phyloP scores from a whole-genome alignment of 2,329 filamentous ascomycete genomes.

The Fusarium tuaranense region DNA sequence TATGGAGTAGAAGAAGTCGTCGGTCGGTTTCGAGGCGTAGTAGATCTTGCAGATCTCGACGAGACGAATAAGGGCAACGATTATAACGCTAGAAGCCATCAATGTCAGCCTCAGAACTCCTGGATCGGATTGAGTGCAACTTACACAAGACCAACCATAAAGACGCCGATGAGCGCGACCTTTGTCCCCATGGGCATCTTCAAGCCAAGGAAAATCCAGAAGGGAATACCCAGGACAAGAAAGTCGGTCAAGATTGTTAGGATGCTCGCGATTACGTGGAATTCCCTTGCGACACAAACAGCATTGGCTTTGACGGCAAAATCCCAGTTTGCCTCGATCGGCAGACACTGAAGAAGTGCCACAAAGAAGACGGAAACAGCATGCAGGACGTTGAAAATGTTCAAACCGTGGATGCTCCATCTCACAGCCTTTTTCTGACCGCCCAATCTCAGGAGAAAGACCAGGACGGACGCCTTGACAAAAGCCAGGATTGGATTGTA shows the following conservation, averaged over 20 bases:
- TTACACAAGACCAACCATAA: slow-evolving; percentile 52
- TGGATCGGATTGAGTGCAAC: slow-evolving; percentile 10
- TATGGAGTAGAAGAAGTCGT: slow-evolving; percentile 45
- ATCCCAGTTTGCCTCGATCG: slow-evolving; percentile 34
- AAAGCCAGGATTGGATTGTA: slow-evolving; percentile 60
- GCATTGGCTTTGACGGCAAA: neutral
- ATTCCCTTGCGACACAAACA: slow-evolving; percentile 43
- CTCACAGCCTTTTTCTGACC: slow-evolving; percentile 48
- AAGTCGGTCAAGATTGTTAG: slow-evolving; percentile 56
- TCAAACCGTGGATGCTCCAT: slow-evolving; percentile 44
- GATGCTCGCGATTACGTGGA: slow-evolving; percentile 49
- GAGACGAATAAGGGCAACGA: slow-evolving; percentile 47
- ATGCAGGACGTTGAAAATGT: slow-evolving; percentile 49
- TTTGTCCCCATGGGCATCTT: slow-evolving; percentile 52
- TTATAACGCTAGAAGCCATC: slow-evolving; percentile 42
- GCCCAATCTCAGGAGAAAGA: slow-evolving; percentile 56
- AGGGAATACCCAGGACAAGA: slow-evolving; percentile 52
- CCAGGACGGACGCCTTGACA: slow-evolving; percentile 57
- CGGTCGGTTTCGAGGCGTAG: slow-evolving; percentile 11
- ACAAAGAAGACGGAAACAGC: slow-evolving; percentile 51
- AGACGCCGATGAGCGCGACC: slow-evolving; percentile 53
- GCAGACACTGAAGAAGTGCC: slow-evolving; percentile 54
- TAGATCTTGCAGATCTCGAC: slow-evolving; percentile 36
- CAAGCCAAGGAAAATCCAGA: slow-evolving; percentile 54
- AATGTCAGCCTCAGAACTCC: neutral